Conservation (phyloP, 345 rosid genomes). For the Arabidopsis thaliana region TAIR10.1 NC_003070.9:24251001-24251500, state of each 20-base stretch:
- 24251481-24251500: constrained; percentile 39
- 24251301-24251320: constrained; percentile 13
- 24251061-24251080: background rate
- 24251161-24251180: background rate
- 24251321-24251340: constrained; percentile 37
- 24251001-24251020: background rate
- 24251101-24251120: background rate
- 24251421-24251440: constrained; percentile 37
- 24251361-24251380: constrained; percentile 30
- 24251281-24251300: constrained; percentile 13
- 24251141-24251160: background rate
- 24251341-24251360: constrained; percentile 23
- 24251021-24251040: background rate
- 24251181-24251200: background rate
- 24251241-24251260: constrained; percentile 24
- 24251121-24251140: background rate
- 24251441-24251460: constrained; percentile 43
- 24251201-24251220: background rate
- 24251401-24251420: constrained; percentile 26
- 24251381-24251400: constrained; percentile 11
- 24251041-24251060: too few relatives aligned
- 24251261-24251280: constrained; percentile 7
- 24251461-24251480: constrained; percentile 23
- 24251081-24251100: background rate
- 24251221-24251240: background rate